phyloP scores from a whole-genome alignment of 2,329 filamentous ascomycete species.

The Cercospora janseana region DNA sequence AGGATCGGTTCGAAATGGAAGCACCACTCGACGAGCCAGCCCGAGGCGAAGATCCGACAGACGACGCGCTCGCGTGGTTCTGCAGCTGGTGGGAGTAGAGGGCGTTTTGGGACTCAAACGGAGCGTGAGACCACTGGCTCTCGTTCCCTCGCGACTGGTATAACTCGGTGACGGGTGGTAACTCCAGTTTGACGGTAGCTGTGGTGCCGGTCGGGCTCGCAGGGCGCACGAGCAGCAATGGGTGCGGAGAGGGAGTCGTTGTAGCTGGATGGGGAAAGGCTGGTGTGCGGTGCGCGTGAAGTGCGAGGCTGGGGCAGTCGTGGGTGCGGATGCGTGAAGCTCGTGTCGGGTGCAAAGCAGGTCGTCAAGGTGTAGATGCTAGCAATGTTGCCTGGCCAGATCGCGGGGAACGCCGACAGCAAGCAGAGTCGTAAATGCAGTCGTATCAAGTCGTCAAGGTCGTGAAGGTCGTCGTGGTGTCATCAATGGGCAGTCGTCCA shows the following conservation, averaged over 20 bases:
- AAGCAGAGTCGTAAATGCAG: slow-evolving; percentile 37
- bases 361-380: slow-evolving; percentile 27
- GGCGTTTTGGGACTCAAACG: slow-evolving; percentile 62
- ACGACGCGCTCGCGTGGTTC: slow-evolving; percentile 62
- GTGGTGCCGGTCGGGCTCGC: slow-evolving; percentile 20
- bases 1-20: slow-evolving; percentile 45
- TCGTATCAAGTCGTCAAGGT: slow-evolving; percentile 37
- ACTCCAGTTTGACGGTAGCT: slow-evolving; percentile 84
- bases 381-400: slow-evolving; percentile 27
- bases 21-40: slow-evolving; percentile 68
- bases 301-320: slow-evolving; percentile 4
- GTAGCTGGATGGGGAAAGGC: not conserved
- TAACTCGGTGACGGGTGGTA: slow-evolving; percentile 80
- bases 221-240: slow-evolving; percentile 20
- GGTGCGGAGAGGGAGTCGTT: not conserved
- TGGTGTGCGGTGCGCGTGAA: slow-evolving; percentile 5
- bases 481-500: slow-evolving; percentile 32
- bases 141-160: slow-evolving; percentile 72
- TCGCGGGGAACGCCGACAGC: slow-evolving; percentile 29
- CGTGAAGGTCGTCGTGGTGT: slow-evolving; percentile 37
- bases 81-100: slow-evolving; percentile 54
- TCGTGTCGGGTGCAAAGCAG: slow-evolving; percentile 21
- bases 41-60: slow-evolving; percentile 71
- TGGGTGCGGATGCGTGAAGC: slow-evolving; percentile 17
- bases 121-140: slow-evolving; percentile 66